Evolutionary conservation across 2,329 filamentous ascomycete species (phyloP), one percentile per base, ranked within the genome.

Genomic region (Sporothrix mexicana): DNA sequence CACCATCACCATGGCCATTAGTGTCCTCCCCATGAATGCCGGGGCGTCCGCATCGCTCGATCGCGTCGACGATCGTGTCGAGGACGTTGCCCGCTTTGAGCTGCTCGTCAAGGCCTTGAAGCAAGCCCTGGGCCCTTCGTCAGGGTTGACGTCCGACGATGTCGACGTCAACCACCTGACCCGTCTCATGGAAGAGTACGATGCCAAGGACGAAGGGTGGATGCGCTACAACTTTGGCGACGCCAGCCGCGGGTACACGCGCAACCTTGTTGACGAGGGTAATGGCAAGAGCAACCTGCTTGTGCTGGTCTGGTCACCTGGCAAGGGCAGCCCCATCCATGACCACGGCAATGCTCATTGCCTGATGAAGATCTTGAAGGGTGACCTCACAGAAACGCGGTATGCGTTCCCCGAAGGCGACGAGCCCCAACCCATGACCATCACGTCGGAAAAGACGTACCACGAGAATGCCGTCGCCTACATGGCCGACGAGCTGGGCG

Each of bases 281-380:
- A 97, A 97, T 77, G 94, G 81, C 41, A 86, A 87, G 75, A 85
- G 84, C 78, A 87, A 87, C 77, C 76, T 87, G 76, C 88, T 97
- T 75, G 89, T 97, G 66, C 88, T 97, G 55, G 94, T 97, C 53
- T 98, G 95, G 95, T 91, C 90, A 17, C 94, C 95, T 0, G 92
- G 92, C 69, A 93, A 93, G 82, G 88, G 88, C 51, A 95, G 92
- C 77, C 91, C 92, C 12, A 94, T 98, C 79, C 95, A 98, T 80
- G 95, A 98, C 80, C 92, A 94, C 81, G 91, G 91, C 79, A 93
- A 95, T 74, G 93, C 94, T 53, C 95, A 97, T 80, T 98, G 95
- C 82, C 85, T 97, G 77, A 97, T 97, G 93, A 97, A 92, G 85
- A 90, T 95, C 76, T 87, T 97, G 75, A 90, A 90, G 77, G 95